Evolutionary conservation across 75 land plant species (phyloP).

Genomic region (Adiantum capillusveneris): DNA sequence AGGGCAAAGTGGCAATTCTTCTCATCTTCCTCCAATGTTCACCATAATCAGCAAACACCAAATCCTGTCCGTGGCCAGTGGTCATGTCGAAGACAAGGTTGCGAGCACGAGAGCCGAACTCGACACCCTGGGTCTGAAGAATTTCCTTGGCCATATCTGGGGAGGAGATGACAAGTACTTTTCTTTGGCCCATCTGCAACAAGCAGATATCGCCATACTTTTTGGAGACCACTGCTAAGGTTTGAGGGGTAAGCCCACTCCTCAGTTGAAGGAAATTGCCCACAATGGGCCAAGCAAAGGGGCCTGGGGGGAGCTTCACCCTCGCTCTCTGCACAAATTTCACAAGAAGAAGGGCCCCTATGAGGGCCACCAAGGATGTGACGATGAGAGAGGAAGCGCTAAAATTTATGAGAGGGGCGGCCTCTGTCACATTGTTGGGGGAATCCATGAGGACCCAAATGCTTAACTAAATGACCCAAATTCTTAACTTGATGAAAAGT

Average conservation of each 20-base stretch:
- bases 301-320: slow-evolving; percentile 67
- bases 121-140: slow-evolving; percentile 50
- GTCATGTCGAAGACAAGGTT: slow-evolving; percentile 74
- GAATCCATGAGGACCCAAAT: no score
- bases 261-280: slow-evolving; percentile 75
- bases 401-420: no score
- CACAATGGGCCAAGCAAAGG: slow-evolving; percentile 56
- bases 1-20: slow-evolving; percentile 78
- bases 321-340: no score
- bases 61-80: slow-evolving; percentile 88
- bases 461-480: no score
- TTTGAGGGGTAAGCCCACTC: slow-evolving; percentile 25
- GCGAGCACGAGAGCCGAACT: slow-evolving; percentile 61
- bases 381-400: no score
- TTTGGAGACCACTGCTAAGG: slow-evolving; percentile 28
- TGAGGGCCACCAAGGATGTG: no score
- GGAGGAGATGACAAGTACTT: slow-evolving; percentile 33
- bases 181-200: slow-evolving; percentile 38
- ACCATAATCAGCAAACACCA: slow-evolving; percentile 92
- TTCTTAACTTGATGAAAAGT: no score
- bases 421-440: no score
- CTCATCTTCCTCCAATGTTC: slow-evolving; percentile 95
- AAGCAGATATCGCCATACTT: slow-evolving; percentile 35
- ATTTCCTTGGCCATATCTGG: slow-evolving; percentile 51
- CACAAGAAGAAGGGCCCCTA: no score